Conservation (phyloP, 2,329 filamentous ascomycete species). For the Pleoardoris graminearum region DNA sequence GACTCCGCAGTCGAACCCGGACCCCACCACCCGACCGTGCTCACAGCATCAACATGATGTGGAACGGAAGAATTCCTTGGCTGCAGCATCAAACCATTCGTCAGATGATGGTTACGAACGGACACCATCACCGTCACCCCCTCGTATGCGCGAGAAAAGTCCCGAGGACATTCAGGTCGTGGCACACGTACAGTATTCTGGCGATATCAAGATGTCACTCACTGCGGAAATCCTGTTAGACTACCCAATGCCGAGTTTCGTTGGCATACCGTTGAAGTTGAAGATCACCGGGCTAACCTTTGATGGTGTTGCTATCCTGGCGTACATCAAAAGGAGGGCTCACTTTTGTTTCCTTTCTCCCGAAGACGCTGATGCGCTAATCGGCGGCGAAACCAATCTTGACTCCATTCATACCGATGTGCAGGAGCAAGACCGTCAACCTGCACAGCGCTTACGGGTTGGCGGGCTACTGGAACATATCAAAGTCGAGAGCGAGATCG, state of each 20-base stretch:
- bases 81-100: constrained; percentile 29
- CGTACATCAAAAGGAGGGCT: constrained; percentile 83
- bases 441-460: constrained; percentile 51
- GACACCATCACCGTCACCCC: constrained; percentile 46
- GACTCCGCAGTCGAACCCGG: constrained; percentile 51
- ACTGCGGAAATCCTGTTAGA: constrained; percentile 95
- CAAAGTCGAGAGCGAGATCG: constrained; percentile 95
- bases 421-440: constrained; percentile 30
- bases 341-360: constrained; percentile 95
- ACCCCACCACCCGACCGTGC: constrained; percentile 50
- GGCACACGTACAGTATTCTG: constrained; percentile 85
- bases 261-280: constrained; percentile 89
- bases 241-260: constrained; percentile 98
- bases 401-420: constrained; percentile 32
- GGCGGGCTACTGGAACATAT: constrained; percentile 89
- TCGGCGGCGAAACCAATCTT: constrained; percentile 50
- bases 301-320: constrained; percentile 89
- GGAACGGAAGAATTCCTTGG: constrained; percentile 31
- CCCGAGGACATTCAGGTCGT: constrained; percentile 91
- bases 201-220: constrained; percentile 82
- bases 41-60: constrained; percentile 48
- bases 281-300: constrained; percentile 95
- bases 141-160: constrained; percentile 69
- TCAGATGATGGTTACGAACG: constrained; percentile 35
- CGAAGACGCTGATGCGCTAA: constrained; percentile 77